Percentiles rank a stretch among this genome's conserved stretches.
These are phyloP conservation scores for Arthroderma sp. DNA, from an alignment of 2,329 filamentous ascomycete genomes.

Conservation along the genomic window DNA sequence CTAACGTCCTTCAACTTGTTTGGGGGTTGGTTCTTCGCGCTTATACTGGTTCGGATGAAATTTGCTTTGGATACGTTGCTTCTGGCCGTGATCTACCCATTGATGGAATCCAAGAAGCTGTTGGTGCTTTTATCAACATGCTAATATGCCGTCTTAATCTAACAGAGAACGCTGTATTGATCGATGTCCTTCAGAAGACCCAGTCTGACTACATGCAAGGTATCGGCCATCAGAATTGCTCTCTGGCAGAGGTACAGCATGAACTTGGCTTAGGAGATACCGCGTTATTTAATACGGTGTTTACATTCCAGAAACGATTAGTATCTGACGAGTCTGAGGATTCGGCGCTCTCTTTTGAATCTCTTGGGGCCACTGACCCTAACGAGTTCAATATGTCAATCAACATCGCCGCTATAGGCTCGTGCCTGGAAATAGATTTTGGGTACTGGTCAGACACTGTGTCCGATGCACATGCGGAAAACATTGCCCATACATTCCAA, in stretches of 20 bases:
- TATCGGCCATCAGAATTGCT: constrained; percentile 40
- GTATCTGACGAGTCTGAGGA: constrained; percentile 18
- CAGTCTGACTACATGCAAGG: constrained; percentile 38
- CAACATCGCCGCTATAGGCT: constrained; percentile 11
- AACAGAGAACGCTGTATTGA: constrained; percentile 25
- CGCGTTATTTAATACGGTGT: constrained; percentile 32
- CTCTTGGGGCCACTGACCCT: constrained; percentile 10
- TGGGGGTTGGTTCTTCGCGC: constrained; percentile 28
- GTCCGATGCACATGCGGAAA: constrained; percentile 25
- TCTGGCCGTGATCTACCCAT: constrained; percentile 31
- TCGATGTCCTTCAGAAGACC: constrained; percentile 32
- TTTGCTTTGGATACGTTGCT: constrained; percentile 32
- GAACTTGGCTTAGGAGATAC: constrained; percentile 27
- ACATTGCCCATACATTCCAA: constrained; percentile 26
- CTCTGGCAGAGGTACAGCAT: constrained; percentile 38
- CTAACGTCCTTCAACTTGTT: constrained; percentile 49
- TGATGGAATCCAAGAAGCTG: constrained; percentile 28
- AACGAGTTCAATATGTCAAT: constrained; percentile 14
- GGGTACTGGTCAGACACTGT: constrained; percentile 23
- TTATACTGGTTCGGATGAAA: constrained; percentile 28
- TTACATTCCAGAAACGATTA: constrained; percentile 31
- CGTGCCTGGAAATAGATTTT: constrained; percentile 11
- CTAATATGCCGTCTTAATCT: constrained; percentile 39
- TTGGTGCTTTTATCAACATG: constrained; percentile 43
- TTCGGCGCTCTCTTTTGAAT: constrained; percentile 14